Evolutionary conservation across 2,329 filamentous ascomycete genomes (phyloP).

Genomic region (Cladobotryum mycophilum): DNA sequence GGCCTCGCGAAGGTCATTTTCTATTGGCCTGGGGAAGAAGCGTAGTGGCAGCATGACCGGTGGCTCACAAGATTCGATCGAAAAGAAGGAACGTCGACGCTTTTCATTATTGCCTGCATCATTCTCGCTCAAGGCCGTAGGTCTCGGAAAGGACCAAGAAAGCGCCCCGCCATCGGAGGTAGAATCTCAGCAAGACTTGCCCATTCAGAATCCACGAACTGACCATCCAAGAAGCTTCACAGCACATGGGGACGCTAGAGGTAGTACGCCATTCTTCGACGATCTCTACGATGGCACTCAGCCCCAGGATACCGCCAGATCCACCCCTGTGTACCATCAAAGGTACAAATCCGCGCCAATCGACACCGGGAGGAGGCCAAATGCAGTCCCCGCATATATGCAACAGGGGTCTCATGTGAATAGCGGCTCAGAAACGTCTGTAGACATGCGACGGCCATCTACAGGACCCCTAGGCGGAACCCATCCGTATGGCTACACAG

Average conservation of each 20-base stretch:
- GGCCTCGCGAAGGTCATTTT: conserved; percentile 61
- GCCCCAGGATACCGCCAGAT: conserved; percentile 26
- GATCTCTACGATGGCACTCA: conserved; percentile 31
- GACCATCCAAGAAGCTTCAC: conserved; percentile 28
- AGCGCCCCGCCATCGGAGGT: conserved; percentile 39
- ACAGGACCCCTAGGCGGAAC: conserved; percentile 35
- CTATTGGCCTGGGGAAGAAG: conserved; percentile 63
- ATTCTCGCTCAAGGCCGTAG: conserved; percentile 60
- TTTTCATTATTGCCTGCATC: conserved; percentile 65
- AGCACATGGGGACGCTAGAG: conserved; percentile 29
- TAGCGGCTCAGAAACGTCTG: conserved; percentile 48
- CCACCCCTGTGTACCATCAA: conserved; percentile 32
- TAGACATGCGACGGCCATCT: conserved; percentile 40
- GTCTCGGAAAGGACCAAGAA: conserved; percentile 49
- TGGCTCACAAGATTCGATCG: conserved; percentile 49
- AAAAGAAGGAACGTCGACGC: conserved; percentile 55
- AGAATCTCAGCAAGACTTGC: conserved; percentile 47
- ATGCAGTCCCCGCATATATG: conserved; percentile 41
- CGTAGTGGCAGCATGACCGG: conserved; percentile 55
- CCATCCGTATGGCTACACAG: conserved; percentile 37
- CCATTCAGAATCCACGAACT: conserved; percentile 40
- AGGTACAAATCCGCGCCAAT: conserved; percentile 36
- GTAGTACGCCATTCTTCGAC: conserved; percentile 35
- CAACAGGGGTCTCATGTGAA: conserved; percentile 40
- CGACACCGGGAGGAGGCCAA: conserved; percentile 31